Evolutionary conservation across 208 protist species (phyloP).

Genomic region (Kentomonas sorsogonicus): DNA sequence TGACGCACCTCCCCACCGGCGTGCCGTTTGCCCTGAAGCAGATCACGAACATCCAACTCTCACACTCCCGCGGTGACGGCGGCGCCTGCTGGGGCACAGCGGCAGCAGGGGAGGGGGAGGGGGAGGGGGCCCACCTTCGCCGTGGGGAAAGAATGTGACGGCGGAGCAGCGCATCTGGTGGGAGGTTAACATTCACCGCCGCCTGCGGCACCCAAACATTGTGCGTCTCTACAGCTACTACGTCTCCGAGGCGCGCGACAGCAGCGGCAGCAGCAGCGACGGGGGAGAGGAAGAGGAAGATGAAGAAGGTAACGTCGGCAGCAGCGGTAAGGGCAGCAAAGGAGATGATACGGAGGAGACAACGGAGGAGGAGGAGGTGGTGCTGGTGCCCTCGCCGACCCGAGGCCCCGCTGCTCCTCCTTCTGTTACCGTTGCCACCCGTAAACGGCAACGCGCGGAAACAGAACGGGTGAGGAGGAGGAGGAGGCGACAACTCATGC

Average conservation of each 20-base stretch:
- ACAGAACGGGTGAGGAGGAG: constrained; percentile 22
- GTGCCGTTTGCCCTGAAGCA: constrained; percentile 72
- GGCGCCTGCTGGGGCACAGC: too few relatives aligned
- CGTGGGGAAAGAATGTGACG: too few relatives aligned
- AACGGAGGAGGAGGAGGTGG: constrained; percentile 17
- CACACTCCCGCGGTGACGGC: neutral
- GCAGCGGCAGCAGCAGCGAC: constrained; percentile 24
- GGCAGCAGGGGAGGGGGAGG: too few relatives aligned
- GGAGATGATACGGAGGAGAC: constrained; percentile 14
- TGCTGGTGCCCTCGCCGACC: constrained; percentile 24
- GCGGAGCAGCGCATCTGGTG: constrained; percentile 58
- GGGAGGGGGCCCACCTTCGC: too few relatives aligned
- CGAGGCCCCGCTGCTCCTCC: constrained; percentile 7
- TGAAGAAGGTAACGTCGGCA: constrained; percentile 29
- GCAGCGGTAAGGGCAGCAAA: constrained; percentile 40
- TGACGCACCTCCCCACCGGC: constrained; percentile 50
- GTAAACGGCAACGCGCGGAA: constrained; percentile 16
- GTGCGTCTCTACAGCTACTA: neutral
- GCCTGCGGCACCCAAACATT: constrained; percentile 61
- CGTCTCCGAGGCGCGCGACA: constrained; percentile 20
- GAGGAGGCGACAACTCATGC: constrained; percentile 28
- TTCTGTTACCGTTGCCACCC: constrained; percentile 27
- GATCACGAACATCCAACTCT: constrained; percentile 13
- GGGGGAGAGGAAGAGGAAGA: constrained; percentile 28
- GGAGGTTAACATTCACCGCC: constrained; percentile 83